Base-by-base conservation (phyloP, 1,139 yeast genomes). In the Candida tropicalis region DNA sequence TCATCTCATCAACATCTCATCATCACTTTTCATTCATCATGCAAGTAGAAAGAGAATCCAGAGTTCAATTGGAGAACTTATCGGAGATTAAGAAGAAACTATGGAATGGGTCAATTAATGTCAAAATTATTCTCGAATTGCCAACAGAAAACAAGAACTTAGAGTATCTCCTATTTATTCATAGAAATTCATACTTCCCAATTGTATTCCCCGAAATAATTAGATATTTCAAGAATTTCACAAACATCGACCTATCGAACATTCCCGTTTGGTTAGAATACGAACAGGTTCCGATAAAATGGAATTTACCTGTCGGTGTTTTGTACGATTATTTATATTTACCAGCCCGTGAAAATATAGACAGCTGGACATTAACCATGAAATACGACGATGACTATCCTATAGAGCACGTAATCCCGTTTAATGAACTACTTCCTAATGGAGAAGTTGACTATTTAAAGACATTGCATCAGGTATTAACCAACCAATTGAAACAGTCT, bases 281-380 rank as follows among this genome's bases (percentile, higher is more conserved):
- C 55, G 82, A 82, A 24, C 76, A 68, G 4, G 79, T 71, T 0
- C 89, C 95, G 0, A 47, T 90, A 22, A 74, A 77, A 38, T 90
- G 97, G 96, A 82, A 86, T 52, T 66, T 82, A 52, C 97, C 97
- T 0, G 64, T 84, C 5, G 97, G 97, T 0, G 67, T 86, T 4
- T 63, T 84, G 4, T 79, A 75, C 55, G 97, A 89, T 52, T 60
- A 73, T 17, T 60, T 77, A 43, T 66, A 70, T 16, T 44, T 59
- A 12, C 60, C 60, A 2, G 44, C 40, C 5, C 40, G 39, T 4
- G 17, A 38, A 11, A 34, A 35, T 1, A 37, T 36, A 33, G 32
- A 45, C 24, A 46, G 52, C 10, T 87, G 95, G 91, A 64, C 62
- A 2, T 53, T 88, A 12, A 55, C 57, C 0, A 57, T 86, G 31